Evolutionary conservation across 768 basidiomycete species (phyloP), one percentile per base, ranked within the genome.

Genomic region (Tricholoma furcatifolium): DNA sequence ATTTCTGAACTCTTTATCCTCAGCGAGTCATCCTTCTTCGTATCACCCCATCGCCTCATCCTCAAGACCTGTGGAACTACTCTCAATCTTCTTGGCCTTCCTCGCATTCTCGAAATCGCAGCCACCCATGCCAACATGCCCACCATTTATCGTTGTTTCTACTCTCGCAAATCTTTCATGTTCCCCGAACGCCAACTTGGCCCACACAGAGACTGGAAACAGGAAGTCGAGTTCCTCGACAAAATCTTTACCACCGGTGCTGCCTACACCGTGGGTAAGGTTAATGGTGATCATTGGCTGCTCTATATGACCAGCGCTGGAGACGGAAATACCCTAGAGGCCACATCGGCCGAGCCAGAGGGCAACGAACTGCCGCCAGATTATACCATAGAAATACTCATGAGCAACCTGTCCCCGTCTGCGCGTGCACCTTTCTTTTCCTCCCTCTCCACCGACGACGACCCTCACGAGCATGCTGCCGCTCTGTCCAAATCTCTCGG

Each of bases 11-110:
- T 31, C 40, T 27, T 7, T 4, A 49, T 42, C 44, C 46, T n/a
- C 69, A 98, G 97, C 75, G 97, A 98, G 80, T 98, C 96, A 0
- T 98, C 95, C 34, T 78, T 99, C 50, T 96, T 99, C 64, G 85
- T 99, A 49, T 92, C 88, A 35, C 84, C 96, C 2, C 95, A 99
- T 72, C 87, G 93, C 51, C 80, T 99, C 55, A 98, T 99, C 62
- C 84, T 99, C 65, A 99, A 99, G 73, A 99, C 97, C 11, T 99
- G 97, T 69, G 97, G 97, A 21, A 99, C 97, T 3, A 99, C 97
- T 5, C 86, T 98, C 55, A 98, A 98, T 73, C 87, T 99, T 44
- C 80, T 96, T 57, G 97, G 97, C 11, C 80, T 99, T 46, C 92
- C 93, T 18, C 84, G 93, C 53, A 96, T 99, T 62, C 89, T 99